Evolutionary conservation across 371 early-diverging fungal species (phyloP).

Genomic region (Circinella umbellata): DNA sequence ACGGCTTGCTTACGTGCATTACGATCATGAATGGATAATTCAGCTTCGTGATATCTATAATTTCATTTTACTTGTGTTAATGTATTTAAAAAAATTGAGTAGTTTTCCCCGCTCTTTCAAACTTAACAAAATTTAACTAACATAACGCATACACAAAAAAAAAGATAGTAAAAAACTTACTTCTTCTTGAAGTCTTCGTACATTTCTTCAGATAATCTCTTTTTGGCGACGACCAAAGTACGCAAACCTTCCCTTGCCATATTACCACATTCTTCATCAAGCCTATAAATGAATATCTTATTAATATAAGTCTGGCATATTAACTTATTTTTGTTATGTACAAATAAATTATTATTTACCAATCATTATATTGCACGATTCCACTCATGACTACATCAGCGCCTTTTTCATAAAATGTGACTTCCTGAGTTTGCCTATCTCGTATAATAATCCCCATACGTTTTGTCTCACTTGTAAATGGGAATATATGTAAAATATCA

Average conservation of each 20-base stretch:
- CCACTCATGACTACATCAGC: slow-evolving; percentile 97
- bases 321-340: background rate
- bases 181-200: slow-evolving; percentile 68
- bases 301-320: background rate
- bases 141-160: too few relatives aligned
- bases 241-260: slow-evolving; percentile 99
- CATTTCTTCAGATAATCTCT: slow-evolving; percentile 76
- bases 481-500: slow-evolving; percentile 93
- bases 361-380: slow-evolving; percentile 95
- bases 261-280: slow-evolving; percentile 98
- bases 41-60: slow-evolving; percentile 74
- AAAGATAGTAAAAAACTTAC: slow-evolving; percentile 18
- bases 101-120: too few relatives aligned
- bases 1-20: slow-evolving; percentile 73
- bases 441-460: slow-evolving; percentile 98
- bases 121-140: too few relatives aligned
- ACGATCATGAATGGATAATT: slow-evolving; percentile 74
- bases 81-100: too few relatives aligned
- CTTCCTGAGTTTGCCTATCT: slow-evolving; percentile 69
- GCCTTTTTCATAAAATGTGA: slow-evolving; percentile 95
- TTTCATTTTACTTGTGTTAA: too few relatives aligned
- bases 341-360: slow-evolving; percentile 51
- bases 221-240: slow-evolving; percentile 96
- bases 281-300: slow-evolving; percentile 25
- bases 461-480: slow-evolving; percentile 98